These are phyloP conservation scores for Syzygium syzygioides DNA, from an alignment of 441 rosid genomes.

Conservation along the genomic window DNA sequence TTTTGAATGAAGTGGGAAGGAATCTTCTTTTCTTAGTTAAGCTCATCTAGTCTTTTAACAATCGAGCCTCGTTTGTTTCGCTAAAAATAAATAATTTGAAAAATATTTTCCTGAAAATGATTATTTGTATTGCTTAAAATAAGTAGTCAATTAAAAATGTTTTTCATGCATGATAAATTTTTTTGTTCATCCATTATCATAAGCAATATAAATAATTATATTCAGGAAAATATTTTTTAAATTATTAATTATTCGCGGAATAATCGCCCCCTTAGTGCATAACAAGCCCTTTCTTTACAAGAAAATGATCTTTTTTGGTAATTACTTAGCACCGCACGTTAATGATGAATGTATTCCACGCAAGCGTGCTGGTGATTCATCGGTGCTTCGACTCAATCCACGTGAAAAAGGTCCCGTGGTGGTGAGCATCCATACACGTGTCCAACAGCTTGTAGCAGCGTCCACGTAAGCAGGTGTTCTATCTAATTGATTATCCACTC, in stretches of 20 bases:
- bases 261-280: accelerated
- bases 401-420: background rate
- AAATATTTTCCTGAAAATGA: no score
- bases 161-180: no score
- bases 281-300: background rate
- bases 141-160: no score
- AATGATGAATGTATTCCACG: background rate
- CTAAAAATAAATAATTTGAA: no score
- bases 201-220: no score
- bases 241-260: no score
- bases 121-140: no score
- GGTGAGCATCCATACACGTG: background rate
- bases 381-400: background rate
- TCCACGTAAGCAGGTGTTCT: background rate
- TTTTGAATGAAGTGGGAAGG: background rate
- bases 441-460: background rate
- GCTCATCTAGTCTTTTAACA: background rate
- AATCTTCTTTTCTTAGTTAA: background rate
- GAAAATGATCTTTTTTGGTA: background rate
- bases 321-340: background rate
- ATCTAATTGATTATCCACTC: background rate
- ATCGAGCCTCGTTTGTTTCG: no score
- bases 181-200: background rate
- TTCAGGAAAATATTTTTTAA: no score
- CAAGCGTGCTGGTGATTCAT: background rate